Conservation (phyloP, 2,329 filamentous ascomycete genomes). For the Paraphoma chrysanthemicola region DNA sequence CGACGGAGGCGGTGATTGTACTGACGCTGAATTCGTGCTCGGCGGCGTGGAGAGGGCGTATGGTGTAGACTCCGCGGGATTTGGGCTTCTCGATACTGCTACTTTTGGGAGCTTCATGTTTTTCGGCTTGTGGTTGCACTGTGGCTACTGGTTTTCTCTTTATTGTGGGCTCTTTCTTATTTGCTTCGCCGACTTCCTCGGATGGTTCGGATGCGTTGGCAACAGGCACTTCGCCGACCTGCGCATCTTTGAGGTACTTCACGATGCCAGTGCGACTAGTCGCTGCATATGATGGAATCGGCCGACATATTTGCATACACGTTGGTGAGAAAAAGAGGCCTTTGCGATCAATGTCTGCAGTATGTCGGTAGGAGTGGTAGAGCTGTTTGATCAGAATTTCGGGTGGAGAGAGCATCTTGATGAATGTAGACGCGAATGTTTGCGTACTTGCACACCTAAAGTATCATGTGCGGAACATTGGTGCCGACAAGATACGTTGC, state of each 20-base stretch:
- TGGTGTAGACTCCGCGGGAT: slow-evolving; percentile 12
- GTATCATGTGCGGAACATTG: not conserved
- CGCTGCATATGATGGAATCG: slow-evolving; percentile 15
- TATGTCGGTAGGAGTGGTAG: slow-evolving; percentile 17
- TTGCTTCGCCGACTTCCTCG: not conserved
- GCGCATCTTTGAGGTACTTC: slow-evolving; percentile 16
- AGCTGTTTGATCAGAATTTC: slow-evolving; percentile 8
- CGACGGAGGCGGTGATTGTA: slow-evolving; percentile 3
- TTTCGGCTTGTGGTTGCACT: too few relatives aligned
- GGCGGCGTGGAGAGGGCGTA: slow-evolving; percentile 7
- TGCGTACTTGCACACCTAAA: too few relatives aligned
- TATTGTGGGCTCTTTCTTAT: not conserved
- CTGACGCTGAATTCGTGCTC: slow-evolving; percentile 11
- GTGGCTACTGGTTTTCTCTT: not conserved
- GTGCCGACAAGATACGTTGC: not conserved
- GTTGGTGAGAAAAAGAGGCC: slow-evolving; percentile 17
- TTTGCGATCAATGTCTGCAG: slow-evolving; percentile 9
- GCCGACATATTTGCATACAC: slow-evolving; percentile 20
- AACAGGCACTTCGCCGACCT: slow-evolving; percentile 5
- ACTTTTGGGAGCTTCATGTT: not conserved
- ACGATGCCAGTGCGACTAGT: slow-evolving; percentile 12
- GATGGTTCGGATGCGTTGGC: not conserved
- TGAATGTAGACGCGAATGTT: not conserved
- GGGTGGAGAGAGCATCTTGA: not conserved
- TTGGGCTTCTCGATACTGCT: not conserved